A percentile compares a stretch with the other conserved stretches of the same genome.
phyloP scores from a whole-genome alignment of 2,329 filamentous ascomycete genomes.

The Onygena corvina region DNA sequence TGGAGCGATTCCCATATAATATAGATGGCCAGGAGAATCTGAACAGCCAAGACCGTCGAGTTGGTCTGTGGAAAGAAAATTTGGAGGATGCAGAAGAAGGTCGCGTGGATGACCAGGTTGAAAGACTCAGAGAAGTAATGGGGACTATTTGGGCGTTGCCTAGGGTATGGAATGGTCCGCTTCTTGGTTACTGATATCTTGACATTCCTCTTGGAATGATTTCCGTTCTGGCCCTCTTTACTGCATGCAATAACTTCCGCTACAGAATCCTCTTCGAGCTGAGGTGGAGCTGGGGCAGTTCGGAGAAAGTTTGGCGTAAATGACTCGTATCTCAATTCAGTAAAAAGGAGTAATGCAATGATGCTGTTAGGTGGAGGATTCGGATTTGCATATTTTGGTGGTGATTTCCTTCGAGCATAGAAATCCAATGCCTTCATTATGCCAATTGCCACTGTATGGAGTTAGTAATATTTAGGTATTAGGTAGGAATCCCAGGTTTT shows the following conservation, averaged over 20 bases:
- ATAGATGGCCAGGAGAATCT: constrained; percentile 32
- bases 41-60: constrained; percentile 27
- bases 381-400: constrained; percentile 25
- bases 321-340: constrained; percentile 34
- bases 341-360: constrained; percentile 27
- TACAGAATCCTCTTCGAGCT: neutral
- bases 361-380: constrained; percentile 21
- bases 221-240: neutral
- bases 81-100: constrained; percentile 27
- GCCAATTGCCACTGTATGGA: constrained; percentile 27
- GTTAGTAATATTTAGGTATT: too few species aligned
- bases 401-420: constrained; percentile 25
- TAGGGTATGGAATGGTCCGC: neutral
- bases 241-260: neutral
- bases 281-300: constrained; percentile 15
- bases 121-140: constrained; percentile 23
- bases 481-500: too few species aligned
- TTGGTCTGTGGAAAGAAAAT: constrained; percentile 25
- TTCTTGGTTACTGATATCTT: neutral
- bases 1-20: constrained; percentile 32
- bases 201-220: neutral
- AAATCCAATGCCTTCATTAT: constrained; percentile 34
- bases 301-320: constrained; percentile 33
- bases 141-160: neutral
- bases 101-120: constrained; percentile 27